These are phyloP conservation scores for Sporobolomyces pararoseus DNA, from an alignment of 768 basidiomycete genomes.

Conservation along the genomic window DNA sequence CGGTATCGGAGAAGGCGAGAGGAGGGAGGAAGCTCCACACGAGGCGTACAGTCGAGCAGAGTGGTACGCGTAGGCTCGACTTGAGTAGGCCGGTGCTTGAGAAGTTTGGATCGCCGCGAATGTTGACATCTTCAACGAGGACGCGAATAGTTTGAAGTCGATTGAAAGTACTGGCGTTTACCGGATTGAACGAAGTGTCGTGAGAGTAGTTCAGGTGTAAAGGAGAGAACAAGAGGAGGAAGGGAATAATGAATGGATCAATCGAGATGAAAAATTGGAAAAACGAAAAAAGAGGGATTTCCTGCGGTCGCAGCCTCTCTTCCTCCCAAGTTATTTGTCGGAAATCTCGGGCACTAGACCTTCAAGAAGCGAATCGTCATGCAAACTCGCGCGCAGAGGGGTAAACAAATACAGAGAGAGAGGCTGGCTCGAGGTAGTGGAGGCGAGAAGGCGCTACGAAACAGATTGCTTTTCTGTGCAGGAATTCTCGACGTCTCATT, in stretches of 20 bases:
- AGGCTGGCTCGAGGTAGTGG: no score
- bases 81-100: constrained; percentile 3
- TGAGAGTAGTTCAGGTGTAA: not conserved
- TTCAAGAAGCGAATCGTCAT: no score
- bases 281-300: not conserved
- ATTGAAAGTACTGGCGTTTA: no score
- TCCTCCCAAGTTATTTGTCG: not conserved
- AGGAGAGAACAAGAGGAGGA: not conserved
- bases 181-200: not conserved
- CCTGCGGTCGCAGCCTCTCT: no score
- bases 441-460: not conserved
- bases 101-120: constrained; percentile 1
- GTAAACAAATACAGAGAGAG: no score
- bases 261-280: not conserved
- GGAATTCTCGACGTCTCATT: constrained; percentile 5
- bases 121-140: not conserved
- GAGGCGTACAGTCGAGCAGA: constrained; percentile 8
- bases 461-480: not conserved
- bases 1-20: not conserved
- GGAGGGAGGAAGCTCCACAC: constrained; percentile 2
- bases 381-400: no score
- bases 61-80: constrained; percentile 11
- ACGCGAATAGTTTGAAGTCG: not conserved
- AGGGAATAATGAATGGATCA: not conserved
- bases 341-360: no score